Evolutionary conservation across 768 basidiomycete genomes (phyloP).

Genomic region (Rhizopogon vinicolor): DNA sequence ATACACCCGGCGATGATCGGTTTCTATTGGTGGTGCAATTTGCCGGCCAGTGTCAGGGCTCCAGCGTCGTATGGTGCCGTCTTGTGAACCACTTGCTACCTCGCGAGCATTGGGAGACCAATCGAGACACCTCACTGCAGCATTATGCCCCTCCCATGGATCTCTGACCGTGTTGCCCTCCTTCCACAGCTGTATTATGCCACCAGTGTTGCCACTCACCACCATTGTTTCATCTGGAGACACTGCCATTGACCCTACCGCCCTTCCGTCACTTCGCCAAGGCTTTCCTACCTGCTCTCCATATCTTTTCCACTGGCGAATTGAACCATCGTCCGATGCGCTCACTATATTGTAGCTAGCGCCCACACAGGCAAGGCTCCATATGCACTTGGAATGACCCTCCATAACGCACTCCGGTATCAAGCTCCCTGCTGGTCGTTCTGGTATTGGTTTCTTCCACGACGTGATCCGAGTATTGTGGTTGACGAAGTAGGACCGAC

Average conservation of each 20-base stretch:
- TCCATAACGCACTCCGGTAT: too few relatives aligned
- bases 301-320: background rate
- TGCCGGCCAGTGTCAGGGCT: too few relatives aligned
- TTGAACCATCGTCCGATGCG: background rate
- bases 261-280: background rate
- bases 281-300: background rate
- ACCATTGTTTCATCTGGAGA: background rate
- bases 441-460: too few relatives aligned
- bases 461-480: too few relatives aligned
- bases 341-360: background rate
- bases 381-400: background rate
- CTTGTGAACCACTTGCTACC: background rate
- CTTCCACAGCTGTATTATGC: background rate
- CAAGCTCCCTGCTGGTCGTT: too few relatives aligned
- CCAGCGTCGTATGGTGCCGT: background rate
- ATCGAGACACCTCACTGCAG: background rate
- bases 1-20: too few relatives aligned
- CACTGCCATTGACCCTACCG: background rate
- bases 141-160: background rate
- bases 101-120: background rate
- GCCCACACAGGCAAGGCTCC: background rate
- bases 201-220: background rate
- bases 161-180: background rate
- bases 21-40: too few relatives aligned
- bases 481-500: too few relatives aligned